These are phyloP conservation scores for Testicularia cyperi DNA, from an alignment of 1,284 basidiomycete genomes.

Conservation along the genomic window DNA sequence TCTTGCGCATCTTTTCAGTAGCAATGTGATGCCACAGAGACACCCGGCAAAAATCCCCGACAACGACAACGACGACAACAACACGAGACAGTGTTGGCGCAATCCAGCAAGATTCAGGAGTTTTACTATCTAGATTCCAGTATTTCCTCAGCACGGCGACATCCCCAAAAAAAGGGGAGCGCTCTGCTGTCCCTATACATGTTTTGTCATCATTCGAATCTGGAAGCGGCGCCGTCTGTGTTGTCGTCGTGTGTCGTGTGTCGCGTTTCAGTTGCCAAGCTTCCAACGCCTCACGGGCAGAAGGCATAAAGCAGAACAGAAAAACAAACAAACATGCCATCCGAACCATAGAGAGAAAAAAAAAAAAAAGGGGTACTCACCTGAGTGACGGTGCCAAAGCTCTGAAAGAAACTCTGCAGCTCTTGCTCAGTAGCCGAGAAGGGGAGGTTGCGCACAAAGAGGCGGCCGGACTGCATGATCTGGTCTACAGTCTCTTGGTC, in stretches of 20 bases:
- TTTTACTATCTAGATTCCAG: conserved; percentile 59
- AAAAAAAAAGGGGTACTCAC: no score
- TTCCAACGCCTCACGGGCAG: no score
- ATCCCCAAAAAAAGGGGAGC: no score
- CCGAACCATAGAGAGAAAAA: no score
- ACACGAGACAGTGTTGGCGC: conserved; percentile 7
- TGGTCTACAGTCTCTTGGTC: conserved; percentile 62
- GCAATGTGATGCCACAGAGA: no score
- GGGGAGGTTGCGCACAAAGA: conserved; percentile 88
- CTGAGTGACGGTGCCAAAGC: conserved; percentile 70
- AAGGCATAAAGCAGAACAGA: no score
- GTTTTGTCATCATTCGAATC: conserved; percentile 43
- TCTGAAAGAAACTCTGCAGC: conserved; percentile 69
- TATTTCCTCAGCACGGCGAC: conserved; percentile 46
- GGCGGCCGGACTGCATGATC: conserved; percentile 75
- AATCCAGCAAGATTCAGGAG: conserved; percentile 29
- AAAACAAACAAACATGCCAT: no score
- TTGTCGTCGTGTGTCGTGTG: neutral
- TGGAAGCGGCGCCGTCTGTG: neutral
- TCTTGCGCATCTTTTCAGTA: no score
- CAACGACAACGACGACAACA: neutral
- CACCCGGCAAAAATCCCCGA: no score
- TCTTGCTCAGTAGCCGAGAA: conserved; percentile 79
- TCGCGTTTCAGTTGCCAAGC: no score
- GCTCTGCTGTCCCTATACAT: conserved; percentile 60